These are phyloP conservation scores for Lecanicillium sp. DNA, from an alignment of 2,329 filamentous ascomycete genomes.

Conservation along the genomic window DNA sequence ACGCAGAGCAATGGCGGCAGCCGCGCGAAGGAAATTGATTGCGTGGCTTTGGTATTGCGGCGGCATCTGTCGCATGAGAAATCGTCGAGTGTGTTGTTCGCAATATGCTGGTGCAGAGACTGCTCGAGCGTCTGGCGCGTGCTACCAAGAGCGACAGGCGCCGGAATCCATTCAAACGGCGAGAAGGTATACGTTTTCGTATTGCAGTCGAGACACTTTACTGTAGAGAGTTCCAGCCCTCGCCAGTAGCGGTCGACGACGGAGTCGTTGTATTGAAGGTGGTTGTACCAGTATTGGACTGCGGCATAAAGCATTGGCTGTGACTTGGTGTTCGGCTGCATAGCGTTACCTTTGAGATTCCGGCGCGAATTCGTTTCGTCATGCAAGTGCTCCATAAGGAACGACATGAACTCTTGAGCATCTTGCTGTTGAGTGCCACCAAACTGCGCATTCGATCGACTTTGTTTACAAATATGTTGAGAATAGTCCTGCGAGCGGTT, in stretches of 20 bases:
- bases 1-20: slow-evolving; percentile 75
- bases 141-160: slow-evolving; percentile 30
- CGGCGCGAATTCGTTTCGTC: slow-evolving; percentile 70
- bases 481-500: slow-evolving; percentile 47
- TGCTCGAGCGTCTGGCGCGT: slow-evolving; percentile 42
- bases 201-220: slow-evolving; percentile 57
- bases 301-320: slow-evolving; percentile 49
- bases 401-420: slow-evolving; percentile 82
- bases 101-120: slow-evolving; percentile 64
- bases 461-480: slow-evolving; percentile 30
- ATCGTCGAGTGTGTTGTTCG: slow-evolving; percentile 59
- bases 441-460: slow-evolving; percentile 41
- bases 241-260: slow-evolving; percentile 76
- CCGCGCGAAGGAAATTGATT: slow-evolving; percentile 68
- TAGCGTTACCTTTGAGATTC: slow-evolving; percentile 32
- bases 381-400: slow-evolving; percentile 73
- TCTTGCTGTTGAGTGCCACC: slow-evolving; percentile 79
- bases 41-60: slow-evolving; percentile 58
- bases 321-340: slow-evolving; percentile 28
- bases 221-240: slow-evolving; percentile 65
- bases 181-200: slow-evolving; percentile 42
- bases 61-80: slow-evolving; percentile 74
- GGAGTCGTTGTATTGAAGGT: slow-evolving; percentile 64
- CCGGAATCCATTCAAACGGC: slow-evolving; percentile 48
- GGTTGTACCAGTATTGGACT: slow-evolving; percentile 66